phyloP scores from a whole-genome alignment of 352 stramenopile genomes.

The Aphanomyces cochlioides region DNA sequence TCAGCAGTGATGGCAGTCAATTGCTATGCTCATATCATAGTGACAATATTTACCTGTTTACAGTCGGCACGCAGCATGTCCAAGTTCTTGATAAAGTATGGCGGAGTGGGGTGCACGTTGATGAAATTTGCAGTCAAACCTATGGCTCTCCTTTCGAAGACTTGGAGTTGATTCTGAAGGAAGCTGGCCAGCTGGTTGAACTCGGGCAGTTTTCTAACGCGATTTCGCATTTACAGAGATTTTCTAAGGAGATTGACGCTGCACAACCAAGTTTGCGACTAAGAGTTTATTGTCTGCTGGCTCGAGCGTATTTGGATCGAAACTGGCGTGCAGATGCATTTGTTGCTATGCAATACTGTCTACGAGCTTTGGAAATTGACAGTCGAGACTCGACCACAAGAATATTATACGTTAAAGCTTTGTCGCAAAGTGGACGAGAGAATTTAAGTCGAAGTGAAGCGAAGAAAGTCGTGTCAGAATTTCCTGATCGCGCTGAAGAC shows the following conservation, averaged over 20 bases:
- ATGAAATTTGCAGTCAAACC: constrained; percentile 12
- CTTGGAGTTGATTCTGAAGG: too few species aligned
- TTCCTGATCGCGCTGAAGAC: constrained; percentile 45
- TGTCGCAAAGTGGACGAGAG: constrained; percentile 44
- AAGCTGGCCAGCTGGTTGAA: background rate
- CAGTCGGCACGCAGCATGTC: constrained; percentile 35
- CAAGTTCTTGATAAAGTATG: constrained; percentile 28
- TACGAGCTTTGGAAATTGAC: constrained; percentile 56
- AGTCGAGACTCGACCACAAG: constrained; percentile 45
- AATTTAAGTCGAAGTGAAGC: constrained; percentile 33
- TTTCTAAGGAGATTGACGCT: background rate
- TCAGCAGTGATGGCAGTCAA: constrained; percentile 60
- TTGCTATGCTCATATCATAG: constrained; percentile 81
- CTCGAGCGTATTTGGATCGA: constrained; percentile 51
- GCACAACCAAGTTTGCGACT: background rate
- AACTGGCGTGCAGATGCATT: constrained; percentile 65
- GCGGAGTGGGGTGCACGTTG: constrained; percentile 26
- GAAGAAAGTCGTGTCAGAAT: constrained; percentile 42
- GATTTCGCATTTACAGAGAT: background rate
- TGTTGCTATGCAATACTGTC: constrained; percentile 58
- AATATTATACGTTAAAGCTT: constrained; percentile 56
- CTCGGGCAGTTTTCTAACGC: background rate
- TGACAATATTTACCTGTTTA: constrained; percentile 82
- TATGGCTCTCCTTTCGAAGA: too few species aligned
- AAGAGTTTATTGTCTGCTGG: background rate